phyloP scores from a whole-genome alignment of 2,329 filamentous ascomycete species.

The Biscogniauxia marginata region DNA sequence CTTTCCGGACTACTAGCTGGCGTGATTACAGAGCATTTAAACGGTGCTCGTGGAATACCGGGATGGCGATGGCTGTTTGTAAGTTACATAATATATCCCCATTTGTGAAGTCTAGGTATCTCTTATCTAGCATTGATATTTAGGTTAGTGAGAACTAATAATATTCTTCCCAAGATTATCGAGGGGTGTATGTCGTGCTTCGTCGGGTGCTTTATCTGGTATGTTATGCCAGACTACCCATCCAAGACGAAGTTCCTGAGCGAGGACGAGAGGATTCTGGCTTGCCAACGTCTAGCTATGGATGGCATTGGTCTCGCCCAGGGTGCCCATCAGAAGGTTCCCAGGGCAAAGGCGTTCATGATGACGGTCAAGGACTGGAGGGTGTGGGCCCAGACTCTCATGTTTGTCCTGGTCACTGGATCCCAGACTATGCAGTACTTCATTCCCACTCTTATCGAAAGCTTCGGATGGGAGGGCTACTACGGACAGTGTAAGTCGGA shows the following conservation, averaged over 20 bases:
- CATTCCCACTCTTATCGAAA: slow-evolving; percentile 31
- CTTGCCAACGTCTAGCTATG: slow-evolving; percentile 21
- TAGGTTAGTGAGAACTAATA: no score
- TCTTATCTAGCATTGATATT: no score
- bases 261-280: slow-evolving; percentile 20
- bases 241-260: slow-evolving; percentile 18
- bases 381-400: slow-evolving; percentile 22
- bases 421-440: slow-evolving; percentile 34
- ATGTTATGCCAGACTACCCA: slow-evolving; percentile 24
- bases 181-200: slow-evolving; percentile 14
- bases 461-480: slow-evolving; percentile 28
- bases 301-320: slow-evolving; percentile 24
- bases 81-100: slow-evolving; percentile 1
- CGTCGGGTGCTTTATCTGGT: slow-evolving; percentile 12
- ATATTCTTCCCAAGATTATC: slow-evolving; percentile 10
- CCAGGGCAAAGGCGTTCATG: slow-evolving; percentile 28
- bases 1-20: slow-evolving; percentile 21
- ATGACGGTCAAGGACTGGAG: slow-evolving; percentile 25
- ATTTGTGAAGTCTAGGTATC: not conserved
- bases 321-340: slow-evolving; percentile 13
- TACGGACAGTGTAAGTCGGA: slow-evolving; percentile 6
- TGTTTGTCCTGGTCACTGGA: slow-evolving; percentile 29
- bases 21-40: slow-evolving; percentile 24
- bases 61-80: slow-evolving; percentile 32
- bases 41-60: slow-evolving; percentile 19